phyloP scores from a whole-genome alignment of 768 basidiomycete species.

The Leccinum boreale region DNA sequence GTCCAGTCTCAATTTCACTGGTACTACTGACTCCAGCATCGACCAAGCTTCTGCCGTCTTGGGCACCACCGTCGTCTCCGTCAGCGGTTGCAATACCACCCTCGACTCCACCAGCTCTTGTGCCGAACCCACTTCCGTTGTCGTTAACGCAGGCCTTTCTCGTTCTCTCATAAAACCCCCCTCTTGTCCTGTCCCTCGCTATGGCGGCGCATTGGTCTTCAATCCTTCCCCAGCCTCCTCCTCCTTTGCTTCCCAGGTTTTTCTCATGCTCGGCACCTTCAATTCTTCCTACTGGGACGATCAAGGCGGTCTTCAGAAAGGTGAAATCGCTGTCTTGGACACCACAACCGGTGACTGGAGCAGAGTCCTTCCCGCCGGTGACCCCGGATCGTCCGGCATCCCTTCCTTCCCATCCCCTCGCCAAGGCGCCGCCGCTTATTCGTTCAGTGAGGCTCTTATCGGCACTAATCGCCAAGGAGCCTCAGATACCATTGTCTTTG shows the following conservation, averaged over 20 bases:
- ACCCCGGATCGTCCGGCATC: conserved; percentile 48
- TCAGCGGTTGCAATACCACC: conserved; percentile 59
- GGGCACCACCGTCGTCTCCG: conserved; percentile 46
- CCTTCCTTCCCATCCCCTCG: conserved; percentile 62
- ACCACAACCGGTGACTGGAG: conserved; percentile 63
- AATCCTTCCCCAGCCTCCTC: conserved; percentile 47
- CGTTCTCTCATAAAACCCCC: conserved; percentile 35
- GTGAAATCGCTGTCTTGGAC: conserved; percentile 74
- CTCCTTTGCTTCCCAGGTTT: conserved; percentile 60
- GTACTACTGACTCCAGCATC: conserved; percentile 30
- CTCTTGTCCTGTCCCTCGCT: conserved; percentile 64
- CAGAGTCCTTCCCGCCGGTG: conserved; percentile 71
- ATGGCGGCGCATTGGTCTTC: conserved; percentile 54
- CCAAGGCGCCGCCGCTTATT: conserved; percentile 65
- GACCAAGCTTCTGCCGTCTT: conserved; percentile 61
- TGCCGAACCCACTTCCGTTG: conserved; percentile 55
- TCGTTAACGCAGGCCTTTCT: conserved; percentile 36
- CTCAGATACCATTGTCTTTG: conserved; percentile 76
- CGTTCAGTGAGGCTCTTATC: conserved; percentile 52
- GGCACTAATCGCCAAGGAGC: conserved; percentile 46
- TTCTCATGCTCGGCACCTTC: conserved; percentile 67
- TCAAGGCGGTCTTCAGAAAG: conserved; percentile 51
- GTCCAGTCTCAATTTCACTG: conserved; percentile 45
- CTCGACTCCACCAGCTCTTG: conserved; percentile 43
- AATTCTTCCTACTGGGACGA: conserved; percentile 68